Evolutionary conservation across 2,329 filamentous ascomycete species (phyloP), one percentile per base, ranked within the genome.

Genomic region (Diaporthe sp.): DNA sequence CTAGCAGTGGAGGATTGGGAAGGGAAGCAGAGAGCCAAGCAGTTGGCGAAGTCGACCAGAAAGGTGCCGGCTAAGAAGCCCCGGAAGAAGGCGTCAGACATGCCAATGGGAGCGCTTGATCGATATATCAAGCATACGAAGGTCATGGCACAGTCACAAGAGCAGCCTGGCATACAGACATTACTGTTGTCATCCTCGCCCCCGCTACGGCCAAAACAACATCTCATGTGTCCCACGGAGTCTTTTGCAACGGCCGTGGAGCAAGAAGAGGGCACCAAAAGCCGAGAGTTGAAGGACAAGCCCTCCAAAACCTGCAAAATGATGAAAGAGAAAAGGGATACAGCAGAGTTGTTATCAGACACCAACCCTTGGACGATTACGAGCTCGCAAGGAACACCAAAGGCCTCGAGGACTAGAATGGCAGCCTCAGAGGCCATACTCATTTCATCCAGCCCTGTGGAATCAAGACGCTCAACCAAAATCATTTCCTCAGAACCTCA

Each of bases 361-460:
- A 75, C 80, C 71, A 85, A 85, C 74, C 84, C 84, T 9, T 85
- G 84, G 84, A 83, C 83, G 17, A 80, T 85, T 55, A 80, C 83
- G 39, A 77, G 81, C 80, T 84, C 81, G 81, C 82, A 83, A 77
- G 74, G 51, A 71, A 83, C 77, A 77, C 78, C 81, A 59, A 82
- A 78, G 76, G 77, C 74, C 35, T 70, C 76, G 50, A 79, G 76
- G 58, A 61, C 73, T 15, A 44, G 47, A 47, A n/a, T 70, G 19
- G 56, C 42, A 27, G n/a, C 39, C 37, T 27, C 73, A 35, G 75
- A 79, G 37, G 75, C 78, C 17, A 80, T 81, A 66, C 6, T 79
- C 72, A 78, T 81, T 74, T 77, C 77, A 17, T 81, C 80, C 56
- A 81, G 80, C 70, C 80, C 80, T 7, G 68, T 50, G n/a, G 69